Evolutionary conservation across 345 rosid genomes (phyloP), one percentile per base, ranked within the genome.

Genomic region (Turnera subulata): DNA sequence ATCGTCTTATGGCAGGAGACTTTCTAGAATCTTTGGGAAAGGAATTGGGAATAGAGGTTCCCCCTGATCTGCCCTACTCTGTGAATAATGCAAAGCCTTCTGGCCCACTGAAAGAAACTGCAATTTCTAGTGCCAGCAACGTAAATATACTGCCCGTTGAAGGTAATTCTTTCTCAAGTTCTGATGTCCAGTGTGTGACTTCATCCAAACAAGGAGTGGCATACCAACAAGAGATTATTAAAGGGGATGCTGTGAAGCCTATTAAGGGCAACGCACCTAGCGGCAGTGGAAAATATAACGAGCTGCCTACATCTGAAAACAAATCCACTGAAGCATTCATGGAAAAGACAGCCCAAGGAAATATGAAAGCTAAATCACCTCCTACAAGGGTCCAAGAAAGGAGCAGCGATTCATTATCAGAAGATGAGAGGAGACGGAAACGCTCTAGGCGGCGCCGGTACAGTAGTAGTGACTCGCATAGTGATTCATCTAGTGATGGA

Each of bases 41-140:
- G 77, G 99, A 93, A 76, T 80, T 93, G 40, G 99, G 99, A 16
- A 66, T 93, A 20, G 97, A 87, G 73, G 99, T 93, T 68, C 97
- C 97, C 35, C 78, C 87, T 58, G 92, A 89, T 59, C 47, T 58
- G 29, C 77, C 84, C 5, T 58, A 71, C 61, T 16, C 74, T 6
- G 69, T 48, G 17, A 75, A 43, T 61, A 76, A 73, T 42, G 42
- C 72, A 24, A 44, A 21, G 44, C 17, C 23, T 46, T 50, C 52
- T 21, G 58, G 66, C 46, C 44, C 49, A 1, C 68, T 56, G 57
- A 78, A 58, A 50, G 84, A 77, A 66, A 51, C 61, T 55, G 37
- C 53, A 40, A 35, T 38, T 54, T 54, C 46, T 26, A 58, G 63
- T 44, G 24, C 51, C 38, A 69, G 55, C 23, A 69, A 68, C 66